Conservation (phyloP, 352 stramenopile genomes). For the Thraustochytrium sp. region DNA sequence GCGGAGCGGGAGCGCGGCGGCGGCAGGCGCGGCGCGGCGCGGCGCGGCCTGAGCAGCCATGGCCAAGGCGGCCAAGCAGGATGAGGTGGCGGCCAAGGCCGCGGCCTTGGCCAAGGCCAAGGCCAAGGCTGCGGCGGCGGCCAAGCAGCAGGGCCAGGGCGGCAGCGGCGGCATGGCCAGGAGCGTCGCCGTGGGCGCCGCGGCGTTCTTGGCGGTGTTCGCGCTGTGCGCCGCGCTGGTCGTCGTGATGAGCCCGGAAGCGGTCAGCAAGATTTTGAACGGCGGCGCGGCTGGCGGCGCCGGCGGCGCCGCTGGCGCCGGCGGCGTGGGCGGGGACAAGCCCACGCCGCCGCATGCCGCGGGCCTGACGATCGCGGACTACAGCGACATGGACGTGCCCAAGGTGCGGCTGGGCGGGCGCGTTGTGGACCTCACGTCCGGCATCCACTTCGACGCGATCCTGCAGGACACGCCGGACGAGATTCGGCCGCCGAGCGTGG, state of each 20-base stretch:
- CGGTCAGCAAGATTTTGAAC: not conserved
- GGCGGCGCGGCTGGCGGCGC: not conserved
- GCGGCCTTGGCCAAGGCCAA: not conserved
- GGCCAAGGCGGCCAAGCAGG: too few species aligned
- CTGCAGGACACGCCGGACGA: slow-evolving; percentile 42
- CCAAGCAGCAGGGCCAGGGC: not conserved
- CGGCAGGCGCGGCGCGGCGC: too few species aligned
- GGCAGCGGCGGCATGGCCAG: not conserved
- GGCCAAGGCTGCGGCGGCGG: not conserved
- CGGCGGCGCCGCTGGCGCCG: not conserved
- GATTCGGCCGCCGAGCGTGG: not conserved
- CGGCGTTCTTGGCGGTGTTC: not conserved
- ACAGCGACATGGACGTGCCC: not conserved
- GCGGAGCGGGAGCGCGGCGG: too few species aligned
- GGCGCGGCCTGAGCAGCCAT: too few species aligned
- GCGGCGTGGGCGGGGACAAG: not conserved
- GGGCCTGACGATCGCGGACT: slow-evolving; percentile 34
- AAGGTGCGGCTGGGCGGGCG: not conserved
- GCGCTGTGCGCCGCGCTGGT: not conserved
- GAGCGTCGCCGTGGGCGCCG: not conserved
- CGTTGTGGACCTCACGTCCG: slow-evolving; percentile 36
- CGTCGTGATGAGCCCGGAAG: not conserved
- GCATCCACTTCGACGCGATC: slow-evolving; percentile 44
- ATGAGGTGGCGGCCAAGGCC: too few species aligned
- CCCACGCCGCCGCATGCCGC: not conserved